Evolutionary conservation across 1,139 yeast genomes (phyloP), one percentile per base, ranked within the genome.

Genomic region (Hansenula sp.): DNA sequence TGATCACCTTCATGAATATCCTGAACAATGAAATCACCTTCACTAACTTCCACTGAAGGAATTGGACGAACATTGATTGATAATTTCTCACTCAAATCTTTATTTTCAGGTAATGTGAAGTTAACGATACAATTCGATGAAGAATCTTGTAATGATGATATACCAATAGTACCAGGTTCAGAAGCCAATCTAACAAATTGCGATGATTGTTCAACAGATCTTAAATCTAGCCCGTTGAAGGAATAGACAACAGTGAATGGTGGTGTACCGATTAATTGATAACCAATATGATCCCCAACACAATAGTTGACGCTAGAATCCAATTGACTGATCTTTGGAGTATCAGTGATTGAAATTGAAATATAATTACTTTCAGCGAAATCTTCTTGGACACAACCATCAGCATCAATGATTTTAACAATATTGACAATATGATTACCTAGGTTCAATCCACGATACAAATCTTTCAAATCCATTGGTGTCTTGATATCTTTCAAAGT

Each of bases 1-100:
- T 81, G 83, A 48, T 85, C 94, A 39, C 98, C 99, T 59, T 89
- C 96, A 55, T 90, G 96, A 38, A 93, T 85, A 61, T 89, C 94
- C 53, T 77, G 84, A 44, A 84, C 77, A n/a, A 83, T 68, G 24
- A 79, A 72, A 45, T 81, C 84, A 34, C 96, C 96, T 55, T 84
- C 87, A 38, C 84, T 79, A 15, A 91, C 81, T 50, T 84, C 90
- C n/a, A 91, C 97, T 0, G 96, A 83, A 11, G 99, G 99, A 33
- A 91, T 74, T 29, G 85, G 89, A 57, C 88, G 91, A 15, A 93
- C 77, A 7, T 64, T 61, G 10, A 86, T 71, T 9, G 71, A 65
- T 48, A 85, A 65, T 13, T 70, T 75, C 5, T 72, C 68, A 30
- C 53, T 56, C 40, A 68, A 71, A 1, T 61, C 63, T 21, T 52